phyloP scores from a whole-genome alignment of 73 alveolate species.

The Paramecium octaurelia region DNA sequence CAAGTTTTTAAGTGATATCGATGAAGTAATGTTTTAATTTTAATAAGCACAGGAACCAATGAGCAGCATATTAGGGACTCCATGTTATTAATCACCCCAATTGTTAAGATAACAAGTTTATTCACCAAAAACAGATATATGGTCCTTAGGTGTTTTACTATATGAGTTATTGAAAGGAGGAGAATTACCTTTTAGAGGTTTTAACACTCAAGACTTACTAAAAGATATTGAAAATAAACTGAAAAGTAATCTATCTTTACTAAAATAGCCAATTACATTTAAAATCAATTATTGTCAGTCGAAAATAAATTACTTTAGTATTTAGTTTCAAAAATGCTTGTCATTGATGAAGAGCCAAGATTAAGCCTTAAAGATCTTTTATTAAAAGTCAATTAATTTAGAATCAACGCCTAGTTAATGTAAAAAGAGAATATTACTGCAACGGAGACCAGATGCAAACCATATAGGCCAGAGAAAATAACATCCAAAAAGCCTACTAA shows the following conservation, averaged over 20 bases:
- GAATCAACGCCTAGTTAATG: not conserved
- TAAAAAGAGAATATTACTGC: not conserved
- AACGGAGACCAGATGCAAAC: not conserved
- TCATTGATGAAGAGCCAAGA: slow-evolving; percentile 45
- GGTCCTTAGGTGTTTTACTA: slow-evolving; percentile 51
- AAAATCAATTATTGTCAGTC: not conserved
- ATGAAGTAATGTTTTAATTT: not conserved
- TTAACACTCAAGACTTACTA: not conserved
- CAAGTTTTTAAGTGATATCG: not conserved
- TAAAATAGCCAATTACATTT: not conserved
- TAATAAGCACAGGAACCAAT: not conserved
- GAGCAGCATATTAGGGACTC: slow-evolving; percentile 52
- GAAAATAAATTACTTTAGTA: not conserved
- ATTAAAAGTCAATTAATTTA: not conserved
- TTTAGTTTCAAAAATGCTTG: slow-evolving; percentile 41
- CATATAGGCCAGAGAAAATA: not conserved
- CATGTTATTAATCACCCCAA: slow-evolving; percentile 38
- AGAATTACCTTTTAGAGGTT: slow-evolving; percentile 36
- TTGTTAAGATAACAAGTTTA: not conserved
- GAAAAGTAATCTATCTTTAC: not conserved
- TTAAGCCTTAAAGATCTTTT: slow-evolving; percentile 30
- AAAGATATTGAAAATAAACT: not conserved
- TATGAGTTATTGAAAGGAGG: slow-evolving; percentile 30
- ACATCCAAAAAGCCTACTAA: not conserved
- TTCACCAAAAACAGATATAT: slow-evolving; percentile 52